Evolutionary conservation across 225 moss, liverwort and hornwort genomes (phyloP).

Genomic region (Sphagnum tenellum): DNA sequence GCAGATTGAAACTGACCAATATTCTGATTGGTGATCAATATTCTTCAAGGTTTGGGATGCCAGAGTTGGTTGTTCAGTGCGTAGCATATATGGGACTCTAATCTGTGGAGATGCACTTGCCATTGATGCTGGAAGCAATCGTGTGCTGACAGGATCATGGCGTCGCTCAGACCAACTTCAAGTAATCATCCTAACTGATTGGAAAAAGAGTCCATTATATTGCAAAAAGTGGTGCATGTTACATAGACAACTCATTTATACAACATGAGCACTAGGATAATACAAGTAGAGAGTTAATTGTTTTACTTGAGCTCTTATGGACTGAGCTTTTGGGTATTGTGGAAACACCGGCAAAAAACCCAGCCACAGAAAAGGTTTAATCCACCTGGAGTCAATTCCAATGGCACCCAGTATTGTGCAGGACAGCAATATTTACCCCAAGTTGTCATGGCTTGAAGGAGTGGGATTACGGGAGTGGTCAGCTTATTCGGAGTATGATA

Average conservation of each 20-base stretch:
- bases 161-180: conserved; percentile 46
- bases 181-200: conserved; percentile 13
- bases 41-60: conserved; percentile 64
- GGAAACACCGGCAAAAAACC: no score
- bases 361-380: background rate
- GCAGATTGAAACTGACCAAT: no score
- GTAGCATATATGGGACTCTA: conserved; percentile 62
- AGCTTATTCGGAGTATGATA: conserved; percentile 28
- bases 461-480: conserved; percentile 76
- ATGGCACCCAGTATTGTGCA: background rate
- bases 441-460: conserved; percentile 29
- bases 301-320: background rate
- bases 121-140: conserved; percentile 13
- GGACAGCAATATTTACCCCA: no score
- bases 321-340: background rate
- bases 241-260: no score
- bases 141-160: conserved; percentile 68
- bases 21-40: no score
- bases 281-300: background rate
- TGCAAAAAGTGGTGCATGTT: no score
- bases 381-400: background rate
- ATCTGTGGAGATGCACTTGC: conserved; percentile 71
- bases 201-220: no score
- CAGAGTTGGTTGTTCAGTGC: conserved; percentile 29
- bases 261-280: no score